Conservation (phyloP, 345 rosid species). For the Populus alba region DNA sequence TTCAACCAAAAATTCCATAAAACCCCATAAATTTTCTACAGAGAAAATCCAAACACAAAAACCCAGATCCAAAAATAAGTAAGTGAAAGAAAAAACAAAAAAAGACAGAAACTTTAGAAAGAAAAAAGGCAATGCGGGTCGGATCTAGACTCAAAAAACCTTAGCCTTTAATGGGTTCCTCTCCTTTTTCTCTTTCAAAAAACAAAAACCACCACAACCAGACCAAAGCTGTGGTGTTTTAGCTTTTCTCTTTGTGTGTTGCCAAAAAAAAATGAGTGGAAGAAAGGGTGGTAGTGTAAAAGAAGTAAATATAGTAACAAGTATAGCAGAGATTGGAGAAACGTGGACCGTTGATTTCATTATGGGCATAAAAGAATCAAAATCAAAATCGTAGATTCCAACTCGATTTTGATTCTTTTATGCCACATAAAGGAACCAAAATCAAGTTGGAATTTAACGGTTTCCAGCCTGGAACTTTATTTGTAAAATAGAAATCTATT, state of each 20-base stretch:
- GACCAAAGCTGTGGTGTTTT: slow-evolving; percentile 2
- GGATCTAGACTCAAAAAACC: slow-evolving; percentile 17
- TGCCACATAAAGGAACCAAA: neutral
- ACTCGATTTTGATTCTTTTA: slow-evolving; percentile 3
- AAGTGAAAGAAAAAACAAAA: neutral
- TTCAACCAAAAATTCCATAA: neutral
- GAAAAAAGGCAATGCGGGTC: slow-evolving; percentile 12
- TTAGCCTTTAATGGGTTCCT: neutral
- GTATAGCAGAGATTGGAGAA: neutral
- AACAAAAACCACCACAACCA: slow-evolving; percentile 18
- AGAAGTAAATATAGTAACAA: neutral
- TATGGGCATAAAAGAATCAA: slow-evolving; percentile 2
- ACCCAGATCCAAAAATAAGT: neutral
- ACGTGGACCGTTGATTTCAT: slow-evolving; percentile 34
- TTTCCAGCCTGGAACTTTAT: slow-evolving; percentile 38
- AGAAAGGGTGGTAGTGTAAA: neutral
- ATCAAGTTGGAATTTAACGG: slow-evolving; percentile 29
- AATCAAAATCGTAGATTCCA: neutral
- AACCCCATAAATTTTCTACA: neutral
- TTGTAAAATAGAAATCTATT: neutral
- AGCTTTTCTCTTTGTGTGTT: neutral
- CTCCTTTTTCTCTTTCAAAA: neutral
- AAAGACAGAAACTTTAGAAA: neutral
- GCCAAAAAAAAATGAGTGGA: neutral
- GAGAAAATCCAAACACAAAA: neutral